These are phyloP conservation scores for Besnoitia besnoiti DNA, from an alignment of 169 alveolate species.

Conservation along the genomic window DNA sequence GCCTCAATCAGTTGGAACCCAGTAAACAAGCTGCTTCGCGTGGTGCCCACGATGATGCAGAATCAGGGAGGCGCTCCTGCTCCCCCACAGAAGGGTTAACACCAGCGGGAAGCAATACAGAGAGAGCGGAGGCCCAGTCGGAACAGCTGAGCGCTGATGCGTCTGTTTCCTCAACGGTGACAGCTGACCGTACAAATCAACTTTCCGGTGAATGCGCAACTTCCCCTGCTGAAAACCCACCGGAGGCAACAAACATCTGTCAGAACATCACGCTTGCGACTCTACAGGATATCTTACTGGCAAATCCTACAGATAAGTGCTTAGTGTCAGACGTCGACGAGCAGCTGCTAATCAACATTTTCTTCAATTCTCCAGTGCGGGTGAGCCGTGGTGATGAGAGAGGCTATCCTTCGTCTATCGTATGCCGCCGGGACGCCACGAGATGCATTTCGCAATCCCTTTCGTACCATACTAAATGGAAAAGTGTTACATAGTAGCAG, in stretches of 20 bases:
- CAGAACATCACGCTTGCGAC: neutral
- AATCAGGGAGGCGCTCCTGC: neutral
- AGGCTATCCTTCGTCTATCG: no score
- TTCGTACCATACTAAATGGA: no score
- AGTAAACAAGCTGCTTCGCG: neutral
- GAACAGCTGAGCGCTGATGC: neutral
- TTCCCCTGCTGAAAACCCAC: neutral
- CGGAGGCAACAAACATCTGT: neutral
- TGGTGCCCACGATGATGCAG: neutral
- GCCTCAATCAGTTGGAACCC: conserved; percentile 17
- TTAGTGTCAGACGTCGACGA: conserved; percentile 37
- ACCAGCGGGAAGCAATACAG: neutral
- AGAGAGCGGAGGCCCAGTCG: neutral
- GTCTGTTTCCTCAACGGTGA: neutral
- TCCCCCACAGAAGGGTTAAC: neutral
- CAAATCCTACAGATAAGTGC: conserved; percentile 34
- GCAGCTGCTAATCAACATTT: conserved; percentile 30
- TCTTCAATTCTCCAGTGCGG: conserved; percentile 43
- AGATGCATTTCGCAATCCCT: no score
- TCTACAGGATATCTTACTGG: conserved; percentile 19
- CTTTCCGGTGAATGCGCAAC: neutral
- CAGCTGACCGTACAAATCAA: neutral
- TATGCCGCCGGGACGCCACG: no score
- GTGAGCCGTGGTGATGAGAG: no score
- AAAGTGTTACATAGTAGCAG: no score